phyloP scores from a whole-genome alignment of 768 basidiomycete genomes.

The Russula sp. region DNA sequence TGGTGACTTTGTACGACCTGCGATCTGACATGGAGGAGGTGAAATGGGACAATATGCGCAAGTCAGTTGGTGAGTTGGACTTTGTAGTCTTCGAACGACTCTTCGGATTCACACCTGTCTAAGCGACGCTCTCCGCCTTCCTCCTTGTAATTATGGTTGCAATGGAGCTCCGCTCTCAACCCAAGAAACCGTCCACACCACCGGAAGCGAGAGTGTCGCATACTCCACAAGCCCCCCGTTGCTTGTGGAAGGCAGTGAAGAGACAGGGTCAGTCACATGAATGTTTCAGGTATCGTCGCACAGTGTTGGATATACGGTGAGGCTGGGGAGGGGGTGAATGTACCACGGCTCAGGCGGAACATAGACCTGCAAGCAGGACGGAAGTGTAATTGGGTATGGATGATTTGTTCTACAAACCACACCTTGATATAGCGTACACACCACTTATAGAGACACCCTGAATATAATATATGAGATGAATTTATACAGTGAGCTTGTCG shows the following conservation, averaged over 20 bases:
- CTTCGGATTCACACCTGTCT: background rate
- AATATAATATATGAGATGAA: conserved; percentile 20
- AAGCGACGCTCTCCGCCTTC: conserved; percentile 68
- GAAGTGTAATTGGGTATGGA: conserved; percentile 11
- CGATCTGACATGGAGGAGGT: conserved; percentile 80
- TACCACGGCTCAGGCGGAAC: background rate
- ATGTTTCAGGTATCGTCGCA: background rate
- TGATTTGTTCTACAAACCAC: background rate
- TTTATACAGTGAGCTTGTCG: conserved; percentile 52
- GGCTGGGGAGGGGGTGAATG: background rate
- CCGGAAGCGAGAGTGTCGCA: conserved; percentile 26
- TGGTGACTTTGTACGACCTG: conserved; percentile 72
- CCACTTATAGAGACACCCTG: conserved; percentile 24
- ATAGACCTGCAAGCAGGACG: conserved; percentile 3
- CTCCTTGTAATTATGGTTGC: conserved; percentile 63
- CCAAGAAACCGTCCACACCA: conserved; percentile 39
- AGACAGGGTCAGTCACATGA: conserved; percentile 24
- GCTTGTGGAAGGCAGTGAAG: conserved; percentile 16
- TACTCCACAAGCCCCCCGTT: conserved; percentile 3
- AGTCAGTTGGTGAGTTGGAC: conserved; percentile 62
- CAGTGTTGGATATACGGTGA: background rate
- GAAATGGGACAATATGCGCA: conserved; percentile 87
- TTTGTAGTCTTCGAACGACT: background rate
- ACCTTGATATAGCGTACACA: conserved; percentile 25
- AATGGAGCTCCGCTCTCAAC: conserved; percentile 59